These are phyloP conservation scores for Xanthoconium separans DNA, from an alignment of 1,284 basidiomycete species.

Conservation along the genomic window DNA sequence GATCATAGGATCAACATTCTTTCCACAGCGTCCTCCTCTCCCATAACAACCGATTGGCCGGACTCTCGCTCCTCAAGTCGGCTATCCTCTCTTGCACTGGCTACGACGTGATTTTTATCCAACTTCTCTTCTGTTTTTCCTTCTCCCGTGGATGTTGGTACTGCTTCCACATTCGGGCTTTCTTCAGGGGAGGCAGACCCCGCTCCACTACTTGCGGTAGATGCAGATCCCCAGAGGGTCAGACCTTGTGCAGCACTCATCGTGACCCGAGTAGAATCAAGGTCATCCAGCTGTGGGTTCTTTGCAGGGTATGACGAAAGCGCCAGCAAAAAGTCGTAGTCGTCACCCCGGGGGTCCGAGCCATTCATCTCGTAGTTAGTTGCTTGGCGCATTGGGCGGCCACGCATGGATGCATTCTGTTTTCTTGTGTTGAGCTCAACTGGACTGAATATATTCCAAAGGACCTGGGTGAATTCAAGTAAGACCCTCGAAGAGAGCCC, in stretches of 20 bases:
- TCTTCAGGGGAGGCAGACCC: conserved; percentile 1
- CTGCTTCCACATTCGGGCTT: conserved; percentile 1
- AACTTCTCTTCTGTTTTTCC: neutral
- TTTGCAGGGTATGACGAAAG: conserved; percentile 39
- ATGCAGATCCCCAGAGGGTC: conserved; percentile 38
- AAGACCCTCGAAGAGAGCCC: conserved; percentile 1
- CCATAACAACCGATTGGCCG: neutral
- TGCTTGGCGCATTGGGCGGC: conserved; percentile 20
- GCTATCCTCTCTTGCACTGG: neutral
- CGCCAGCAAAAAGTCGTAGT: conserved; percentile 47
- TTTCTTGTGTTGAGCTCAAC: conserved; percentile 36
- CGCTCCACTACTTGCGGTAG: neutral
- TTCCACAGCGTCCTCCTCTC: conserved; percentile 30
- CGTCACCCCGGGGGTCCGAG: conserved; percentile 26
- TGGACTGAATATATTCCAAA: conserved; percentile 46
- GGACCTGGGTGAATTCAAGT: conserved; percentile 35
- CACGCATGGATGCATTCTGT: conserved; percentile 36
- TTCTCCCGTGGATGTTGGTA: neutral
- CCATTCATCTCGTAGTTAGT: conserved; percentile 12
- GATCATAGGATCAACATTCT: conserved; percentile 24
- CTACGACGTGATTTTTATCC: neutral
- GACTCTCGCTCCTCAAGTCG: neutral
- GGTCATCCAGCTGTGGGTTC: conserved; percentile 37
- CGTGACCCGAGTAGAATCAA: conserved; percentile 43
- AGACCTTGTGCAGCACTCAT: conserved; percentile 41